These are phyloP conservation scores for Oxytropis ochrocephala DNA, from an alignment of 306 rosid genomes.

Conservation along the genomic window DNA sequence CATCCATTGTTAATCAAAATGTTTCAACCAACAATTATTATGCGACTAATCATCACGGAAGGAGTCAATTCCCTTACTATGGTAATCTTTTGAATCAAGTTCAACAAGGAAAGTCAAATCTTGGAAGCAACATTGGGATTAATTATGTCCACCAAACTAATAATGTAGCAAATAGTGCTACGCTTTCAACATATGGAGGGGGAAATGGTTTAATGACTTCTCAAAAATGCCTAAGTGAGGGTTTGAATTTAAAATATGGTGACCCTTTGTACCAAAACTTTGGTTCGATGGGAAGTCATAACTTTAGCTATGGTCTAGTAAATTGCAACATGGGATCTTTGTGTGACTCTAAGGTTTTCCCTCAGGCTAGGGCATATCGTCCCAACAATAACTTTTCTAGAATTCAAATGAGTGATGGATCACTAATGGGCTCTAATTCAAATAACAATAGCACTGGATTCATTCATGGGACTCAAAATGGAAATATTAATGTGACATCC, in stretches of 20 bases:
- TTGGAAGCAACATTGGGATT: not conserved
- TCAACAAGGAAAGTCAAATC: not conserved
- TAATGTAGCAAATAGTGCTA: not conserved
- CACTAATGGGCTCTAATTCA: not conserved
- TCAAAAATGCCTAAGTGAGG: not conserved
- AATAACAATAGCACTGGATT: not conserved
- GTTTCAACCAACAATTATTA: not conserved
- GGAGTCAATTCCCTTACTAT: not conserved
- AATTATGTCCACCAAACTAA: not conserved
- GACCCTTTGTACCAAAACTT: not conserved
- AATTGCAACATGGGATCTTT: not conserved
- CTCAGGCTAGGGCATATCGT: not conserved
- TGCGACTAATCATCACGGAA: not conserved
- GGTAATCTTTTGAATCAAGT: not conserved
- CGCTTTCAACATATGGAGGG: not conserved
- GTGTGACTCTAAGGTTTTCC: not conserved
- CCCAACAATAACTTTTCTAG: not conserved
- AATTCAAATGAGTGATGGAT: conserved; percentile 14
- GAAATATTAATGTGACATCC: not conserved
- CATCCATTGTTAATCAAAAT: not conserved
- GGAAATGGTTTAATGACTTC: conserved; percentile 1
- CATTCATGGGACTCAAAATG: not conserved
- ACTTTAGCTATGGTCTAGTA: not conserved
- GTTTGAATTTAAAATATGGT: not conserved
- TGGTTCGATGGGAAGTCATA: not conserved